Evolutionary conservation across 2,329 filamentous ascomycete species (phyloP).

Genomic region (Sporothrix luriei): DNA sequence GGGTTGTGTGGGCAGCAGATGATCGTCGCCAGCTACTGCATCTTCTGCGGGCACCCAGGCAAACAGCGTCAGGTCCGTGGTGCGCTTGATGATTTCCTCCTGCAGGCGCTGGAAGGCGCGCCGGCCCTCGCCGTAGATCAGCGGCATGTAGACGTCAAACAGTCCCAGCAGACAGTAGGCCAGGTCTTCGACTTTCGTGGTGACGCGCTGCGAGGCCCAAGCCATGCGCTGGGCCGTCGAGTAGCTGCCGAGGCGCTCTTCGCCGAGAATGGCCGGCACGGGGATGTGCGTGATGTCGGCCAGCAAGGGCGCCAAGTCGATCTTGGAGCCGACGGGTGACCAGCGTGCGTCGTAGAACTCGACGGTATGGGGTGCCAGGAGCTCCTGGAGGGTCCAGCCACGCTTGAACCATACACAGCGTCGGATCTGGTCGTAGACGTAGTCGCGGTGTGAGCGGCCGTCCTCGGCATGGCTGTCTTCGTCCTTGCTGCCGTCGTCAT

Average conservation of each 20-base stretch:
- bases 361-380: conserved; percentile 32
- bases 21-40: not conserved
- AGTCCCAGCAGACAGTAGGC: conserved; percentile 37
- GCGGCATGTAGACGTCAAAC: conserved; percentile 36
- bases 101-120: conserved; percentile 35
- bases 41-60: conserved; percentile 27
- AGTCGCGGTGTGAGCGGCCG: not conserved
- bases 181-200: conserved; percentile 34
- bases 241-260: not conserved
- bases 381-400: conserved; percentile 37
- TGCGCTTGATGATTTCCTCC: conserved; percentile 32
- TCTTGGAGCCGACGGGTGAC: conserved; percentile 31
- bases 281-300: conserved; percentile 32
- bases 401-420: conserved; percentile 34
- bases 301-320: conserved; percentile 6
- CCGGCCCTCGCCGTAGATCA: conserved; percentile 36
- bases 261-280: conserved; percentile 17
- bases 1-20: not conserved
- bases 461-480: not conserved
- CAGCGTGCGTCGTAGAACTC: conserved; percentile 34
- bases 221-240: conserved; percentile 34
- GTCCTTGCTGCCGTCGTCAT: too few species aligned
- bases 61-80: conserved; percentile 31
- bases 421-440: not conserved
- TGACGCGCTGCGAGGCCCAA: conserved; percentile 35